Evolutionary conservation across 2,329 filamentous ascomycete species (phyloP).

Genomic region (Fusarium haematococcum): DNA sequence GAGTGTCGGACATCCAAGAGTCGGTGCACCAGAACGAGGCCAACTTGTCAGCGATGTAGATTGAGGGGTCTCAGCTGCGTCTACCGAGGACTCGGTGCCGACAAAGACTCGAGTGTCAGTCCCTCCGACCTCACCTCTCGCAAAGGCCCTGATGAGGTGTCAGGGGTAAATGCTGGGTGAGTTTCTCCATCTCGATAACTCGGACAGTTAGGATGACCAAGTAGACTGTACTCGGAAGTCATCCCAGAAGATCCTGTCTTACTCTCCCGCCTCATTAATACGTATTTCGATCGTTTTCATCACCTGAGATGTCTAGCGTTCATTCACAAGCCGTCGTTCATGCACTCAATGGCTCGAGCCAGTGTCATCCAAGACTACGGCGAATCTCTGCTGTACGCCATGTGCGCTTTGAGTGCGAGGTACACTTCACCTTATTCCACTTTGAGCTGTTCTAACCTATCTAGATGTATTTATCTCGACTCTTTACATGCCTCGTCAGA

Average conservation of each 20-base stretch:
- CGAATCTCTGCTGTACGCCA: slow-evolving; percentile 38
- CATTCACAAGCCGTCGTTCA: slow-evolving; percentile 41
- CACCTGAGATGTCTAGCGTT: slow-evolving; percentile 38
- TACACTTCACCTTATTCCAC: background rate
- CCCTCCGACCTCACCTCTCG: background rate
- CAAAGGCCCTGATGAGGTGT: background rate
- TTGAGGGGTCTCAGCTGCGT: slow-evolving; percentile 15
- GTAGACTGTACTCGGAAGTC: background rate
- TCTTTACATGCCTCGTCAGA: background rate
- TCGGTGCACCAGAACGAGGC: slow-evolving; percentile 43
- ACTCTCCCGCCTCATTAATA: slow-evolving; percentile 13
- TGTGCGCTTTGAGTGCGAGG: slow-evolving; percentile 39
- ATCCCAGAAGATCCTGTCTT: background rate
- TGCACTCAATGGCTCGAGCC: slow-evolving; percentile 37
- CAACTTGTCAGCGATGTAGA: slow-evolving; percentile 44
- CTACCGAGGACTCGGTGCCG: background rate
- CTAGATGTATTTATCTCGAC: background rate
- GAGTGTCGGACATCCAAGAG: slow-evolving; percentile 45
- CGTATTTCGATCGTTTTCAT: slow-evolving; percentile 41
- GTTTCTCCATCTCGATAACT: background rate
- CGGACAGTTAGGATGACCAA: background rate
- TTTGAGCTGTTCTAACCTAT: background rate
- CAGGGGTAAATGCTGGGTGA: background rate
- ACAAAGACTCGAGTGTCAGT: background rate
- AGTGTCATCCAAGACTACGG: slow-evolving; percentile 37